Evolutionary conservation across 352 stramenopile species (phyloP).

Genomic region (Elongisporangium prolatum): DNA sequence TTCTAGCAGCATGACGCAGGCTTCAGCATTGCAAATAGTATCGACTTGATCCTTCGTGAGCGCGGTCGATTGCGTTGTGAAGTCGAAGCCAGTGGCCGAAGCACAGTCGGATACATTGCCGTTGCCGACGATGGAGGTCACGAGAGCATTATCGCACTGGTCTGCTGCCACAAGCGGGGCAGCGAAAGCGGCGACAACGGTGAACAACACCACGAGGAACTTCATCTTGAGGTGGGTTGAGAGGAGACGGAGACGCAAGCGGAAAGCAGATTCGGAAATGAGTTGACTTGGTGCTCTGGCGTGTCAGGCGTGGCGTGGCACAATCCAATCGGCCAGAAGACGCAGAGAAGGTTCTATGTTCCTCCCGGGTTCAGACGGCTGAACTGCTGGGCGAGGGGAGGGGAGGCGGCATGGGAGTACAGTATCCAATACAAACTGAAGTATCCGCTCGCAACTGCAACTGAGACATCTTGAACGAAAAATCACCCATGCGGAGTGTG

Average conservation of each 20-base stretch:
- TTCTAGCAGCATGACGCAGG: conserved; percentile 27
- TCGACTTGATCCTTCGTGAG: conserved; percentile 46
- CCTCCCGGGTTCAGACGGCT: background rate
- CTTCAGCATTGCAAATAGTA: conserved; percentile 40
- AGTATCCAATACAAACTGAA: background rate
- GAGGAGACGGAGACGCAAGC: background rate
- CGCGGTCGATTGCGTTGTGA: conserved; percentile 34
- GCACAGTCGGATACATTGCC: background rate
- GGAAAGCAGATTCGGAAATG: background rate
- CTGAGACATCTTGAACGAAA: background rate
- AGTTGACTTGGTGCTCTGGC: background rate
- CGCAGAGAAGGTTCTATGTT: background rate
- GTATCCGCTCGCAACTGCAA: background rate
- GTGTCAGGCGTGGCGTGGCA: background rate
- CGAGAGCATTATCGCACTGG: background rate
- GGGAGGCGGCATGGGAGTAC: background rate
- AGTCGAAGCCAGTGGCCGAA: background rate
- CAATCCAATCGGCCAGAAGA: background rate
- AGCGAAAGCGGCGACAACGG: background rate
- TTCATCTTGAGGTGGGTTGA: background rate
- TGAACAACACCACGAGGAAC: background rate
- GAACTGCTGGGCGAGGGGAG: background rate
- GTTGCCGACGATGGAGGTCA: background rate
- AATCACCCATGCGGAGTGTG: background rate
- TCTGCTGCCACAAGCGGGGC: background rate